Evolutionary conservation across 805 yeast genomes (phyloP), one percentile per base, ranked within the genome.

Genomic region (Zygosaccharomyces bisporus): DNA sequence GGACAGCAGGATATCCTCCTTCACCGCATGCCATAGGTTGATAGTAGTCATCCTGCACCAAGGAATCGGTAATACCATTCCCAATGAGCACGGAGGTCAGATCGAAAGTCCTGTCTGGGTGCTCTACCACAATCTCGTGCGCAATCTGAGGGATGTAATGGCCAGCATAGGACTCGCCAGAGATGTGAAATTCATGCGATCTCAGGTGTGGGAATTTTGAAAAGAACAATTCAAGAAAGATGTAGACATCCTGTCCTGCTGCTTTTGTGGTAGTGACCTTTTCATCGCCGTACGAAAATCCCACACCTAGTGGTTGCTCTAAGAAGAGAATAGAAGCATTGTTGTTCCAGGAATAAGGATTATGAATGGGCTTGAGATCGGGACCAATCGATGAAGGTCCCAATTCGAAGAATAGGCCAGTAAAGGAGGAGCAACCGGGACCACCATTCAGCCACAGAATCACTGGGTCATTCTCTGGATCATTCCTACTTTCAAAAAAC

Each of bases 261-360:
- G 89, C 81, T 39, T 77, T 80, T 4, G 96, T 83, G 56, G 77
- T 76, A 24, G 81, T 67, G 20, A 89, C 83, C 9, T 80, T 74
- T 13, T 66, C 66, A 34, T 69, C 69, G 18, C 95, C 86, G 64
- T 84, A 83, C 0, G 96, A 88, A 68, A 79, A 91, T 13, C 98
- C 98, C 25, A 86, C 96, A 43, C 86, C 86, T 34, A 90, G 86
- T 4, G 98, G 98, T 67, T 91, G 97, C 64, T 91, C 98, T 49
- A 91, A 74, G 70, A 84, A 91, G 51, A 91, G 83, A 17, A 91
- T 87, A 23, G 90, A 79, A 16, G 98, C 97, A 59, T 89, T 86
- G 54, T 74, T 71, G 67, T 90, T 91, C 98, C 98, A 91, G 1
- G 96, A 83, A 68, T 79, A 71, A 16, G 93, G 91, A 67, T 91